A percentile compares a stretch with the other conserved stretches of the same genome.
phyloP scores from a whole-genome alignment of 331 rosid genomes.

The Malus hybrid region DNA sequence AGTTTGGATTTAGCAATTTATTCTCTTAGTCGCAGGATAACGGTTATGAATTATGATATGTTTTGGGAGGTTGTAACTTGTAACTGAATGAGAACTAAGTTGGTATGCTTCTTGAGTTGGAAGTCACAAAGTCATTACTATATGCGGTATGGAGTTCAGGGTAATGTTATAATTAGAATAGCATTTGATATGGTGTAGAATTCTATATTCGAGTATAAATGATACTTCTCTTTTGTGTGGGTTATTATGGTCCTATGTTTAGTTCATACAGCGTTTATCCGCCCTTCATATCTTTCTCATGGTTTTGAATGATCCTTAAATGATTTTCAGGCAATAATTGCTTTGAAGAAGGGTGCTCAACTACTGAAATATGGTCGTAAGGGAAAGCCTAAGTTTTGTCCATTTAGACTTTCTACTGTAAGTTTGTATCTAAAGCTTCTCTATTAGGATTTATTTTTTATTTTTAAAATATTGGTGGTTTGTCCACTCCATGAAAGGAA shows the following conservation, averaged over 20 bases:
- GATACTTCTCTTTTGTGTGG: background rate
- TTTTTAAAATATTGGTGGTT: background rate
- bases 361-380: conserved; percentile 96
- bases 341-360: conserved; percentile 92
- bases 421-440: conserved; percentile 31
- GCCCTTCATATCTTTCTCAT: conserved; percentile 7
- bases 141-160: background rate
- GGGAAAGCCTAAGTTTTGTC: conserved; percentile 98
- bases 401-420: conserved; percentile 81
- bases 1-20: background rate
- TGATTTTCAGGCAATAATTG: conserved; percentile 63
- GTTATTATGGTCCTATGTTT: conserved; percentile 3
- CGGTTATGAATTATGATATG: background rate
- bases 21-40: background rate
- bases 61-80: background rate
- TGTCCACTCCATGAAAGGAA: background rate
- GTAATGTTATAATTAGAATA: background rate
- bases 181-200: background rate
- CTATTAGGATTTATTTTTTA: background rate
- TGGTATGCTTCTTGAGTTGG: background rate
- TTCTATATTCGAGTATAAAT: background rate
- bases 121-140: background rate
- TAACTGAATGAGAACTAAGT: background rate
- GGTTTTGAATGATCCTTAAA: conserved; percentile 16
- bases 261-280: background rate